A percentile compares a stretch with the other conserved stretches of the same genome.
Conservation (phyloP, 345 rosid genomes). For the Citropsis articulata region DNA sequence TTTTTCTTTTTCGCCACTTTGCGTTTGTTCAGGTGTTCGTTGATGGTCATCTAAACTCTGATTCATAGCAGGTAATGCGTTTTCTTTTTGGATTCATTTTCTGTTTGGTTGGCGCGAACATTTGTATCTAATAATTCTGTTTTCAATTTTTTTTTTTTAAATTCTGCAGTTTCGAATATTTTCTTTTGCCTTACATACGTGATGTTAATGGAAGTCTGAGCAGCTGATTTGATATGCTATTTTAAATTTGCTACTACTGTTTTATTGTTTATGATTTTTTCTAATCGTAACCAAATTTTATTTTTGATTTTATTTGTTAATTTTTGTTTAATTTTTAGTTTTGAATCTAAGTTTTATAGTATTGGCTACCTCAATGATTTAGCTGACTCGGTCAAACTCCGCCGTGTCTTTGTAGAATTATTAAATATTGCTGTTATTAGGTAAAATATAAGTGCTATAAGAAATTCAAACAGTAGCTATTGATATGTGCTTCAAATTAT, state of each 20-base stretch:
- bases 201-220: background rate
- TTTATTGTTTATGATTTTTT: background rate
- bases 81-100: background rate
- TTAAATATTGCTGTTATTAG: too few species aligned
- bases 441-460: background rate
- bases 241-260: background rate
- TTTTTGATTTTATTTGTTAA: background rate
- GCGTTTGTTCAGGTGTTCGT: slow-evolving; percentile 33
- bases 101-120: slow-evolving; percentile 28
- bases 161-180: background rate
- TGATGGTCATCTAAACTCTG: slow-evolving; percentile 63
- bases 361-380: background rate
- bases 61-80: slow-evolving; percentile 19
- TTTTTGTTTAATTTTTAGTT: background rate
- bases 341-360: background rate
- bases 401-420: background rate
- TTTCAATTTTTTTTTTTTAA: background rate
- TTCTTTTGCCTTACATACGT: too few species aligned
- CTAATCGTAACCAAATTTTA: background rate
- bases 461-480: background rate
- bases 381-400: slow-evolving; percentile 6
- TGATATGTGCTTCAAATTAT: background rate
- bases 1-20: background rate
- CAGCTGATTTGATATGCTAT: background rate
- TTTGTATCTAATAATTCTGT: too few species aligned